A percentile compares a stretch with the other conserved stretches of the same genome.
These are phyloP conservation scores for Hebeloma cylindrosporum DNA, from an alignment of 768 basidiomycete species.

Conservation along the genomic window DNA sequence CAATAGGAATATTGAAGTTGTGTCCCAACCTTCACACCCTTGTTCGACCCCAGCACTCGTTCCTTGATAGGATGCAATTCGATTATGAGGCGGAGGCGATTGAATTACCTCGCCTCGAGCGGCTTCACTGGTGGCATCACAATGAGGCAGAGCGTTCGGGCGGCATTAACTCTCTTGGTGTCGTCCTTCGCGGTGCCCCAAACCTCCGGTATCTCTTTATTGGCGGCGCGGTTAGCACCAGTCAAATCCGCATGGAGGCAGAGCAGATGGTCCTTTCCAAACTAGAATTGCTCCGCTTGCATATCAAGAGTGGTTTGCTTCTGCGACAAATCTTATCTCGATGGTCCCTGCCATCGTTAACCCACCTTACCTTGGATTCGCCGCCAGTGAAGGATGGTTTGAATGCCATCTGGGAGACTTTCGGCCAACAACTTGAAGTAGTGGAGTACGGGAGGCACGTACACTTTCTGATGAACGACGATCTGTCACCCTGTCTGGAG, in stretches of 20 bases:
- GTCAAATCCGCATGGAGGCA: conserved; percentile 23
- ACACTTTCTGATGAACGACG: conserved; percentile 52
- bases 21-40: conserved; percentile 57
- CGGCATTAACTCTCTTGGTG: conserved; percentile 60
- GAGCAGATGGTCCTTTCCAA: conserved; percentile 38
- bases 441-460: conserved; percentile 61
- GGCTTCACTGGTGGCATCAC: conserved; percentile 71
- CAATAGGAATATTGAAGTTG: conserved; percentile 46
- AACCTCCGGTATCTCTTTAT: conserved; percentile 59
- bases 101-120: conserved; percentile 49
- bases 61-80: conserved; percentile 38
- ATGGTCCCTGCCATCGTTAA: conserved; percentile 57
- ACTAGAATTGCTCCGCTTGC: conserved; percentile 55
- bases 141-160: conserved; percentile 57
- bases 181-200: conserved; percentile 53
- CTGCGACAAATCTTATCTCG: conserved; percentile 43
- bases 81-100: conserved; percentile 52
- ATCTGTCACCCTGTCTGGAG: conserved; percentile 45
- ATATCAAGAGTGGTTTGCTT: conserved; percentile 48
- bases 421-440: conserved; percentile 49
- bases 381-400: conserved; percentile 39
- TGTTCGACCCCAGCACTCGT: conserved; percentile 42
- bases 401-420: conserved; percentile 47
- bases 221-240: conserved; percentile 42
- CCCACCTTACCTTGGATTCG: conserved; percentile 51